Percentiles rank a stretch among this genome's conserved stretches.
These are phyloP conservation scores for Davidsoniella neocaledoniae DNA, from an alignment of 2,329 filamentous ascomycete species.

Conservation along the genomic window DNA sequence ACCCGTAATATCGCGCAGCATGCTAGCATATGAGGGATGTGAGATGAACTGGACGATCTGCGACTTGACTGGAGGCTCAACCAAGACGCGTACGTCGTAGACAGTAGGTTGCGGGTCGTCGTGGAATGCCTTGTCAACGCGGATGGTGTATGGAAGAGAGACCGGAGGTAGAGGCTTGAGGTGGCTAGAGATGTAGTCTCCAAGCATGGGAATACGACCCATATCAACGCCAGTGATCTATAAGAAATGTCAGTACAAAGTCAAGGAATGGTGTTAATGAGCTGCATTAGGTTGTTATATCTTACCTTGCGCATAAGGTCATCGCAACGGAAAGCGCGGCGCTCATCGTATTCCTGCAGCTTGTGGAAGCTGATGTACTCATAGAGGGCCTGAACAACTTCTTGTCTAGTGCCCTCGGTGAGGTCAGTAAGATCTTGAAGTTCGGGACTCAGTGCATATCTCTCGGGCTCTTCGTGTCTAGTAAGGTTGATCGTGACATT, in stretches of 20 bases:
- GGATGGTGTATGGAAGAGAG: slow-evolving; percentile 79
- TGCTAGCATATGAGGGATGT: slow-evolving; percentile 52
- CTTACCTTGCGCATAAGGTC: slow-evolving; percentile 60
- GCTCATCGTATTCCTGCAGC: slow-evolving; percentile 88
- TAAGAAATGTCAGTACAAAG: background rate
- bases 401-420: slow-evolving; percentile 70
- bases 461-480: slow-evolving; percentile 71
- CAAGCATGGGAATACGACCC: slow-evolving; percentile 72
- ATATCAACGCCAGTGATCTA: slow-evolving; percentile 60
- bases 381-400: slow-evolving; percentile 83
- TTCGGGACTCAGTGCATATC: slow-evolving; percentile 61
- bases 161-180: slow-evolving; percentile 66
- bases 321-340: slow-evolving; percentile 82
- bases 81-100: slow-evolving; percentile 73
- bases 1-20: slow-evolving; percentile 56
- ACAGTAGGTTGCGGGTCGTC: slow-evolving; percentile 60
- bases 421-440: slow-evolving; percentile 76
- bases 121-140: slow-evolving; percentile 73
- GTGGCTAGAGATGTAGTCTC: slow-evolving; percentile 63
- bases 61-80: slow-evolving; percentile 65
- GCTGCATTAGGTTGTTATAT: background rate
- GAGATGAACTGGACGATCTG: slow-evolving; percentile 48
- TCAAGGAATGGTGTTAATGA: no score
- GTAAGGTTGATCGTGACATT: slow-evolving; percentile 80
- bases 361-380: slow-evolving; percentile 80